phyloP scores from a whole-genome alignment of 2,329 filamentous ascomycete genomes.

The Pseudogymnoascus verrucosus region DNA sequence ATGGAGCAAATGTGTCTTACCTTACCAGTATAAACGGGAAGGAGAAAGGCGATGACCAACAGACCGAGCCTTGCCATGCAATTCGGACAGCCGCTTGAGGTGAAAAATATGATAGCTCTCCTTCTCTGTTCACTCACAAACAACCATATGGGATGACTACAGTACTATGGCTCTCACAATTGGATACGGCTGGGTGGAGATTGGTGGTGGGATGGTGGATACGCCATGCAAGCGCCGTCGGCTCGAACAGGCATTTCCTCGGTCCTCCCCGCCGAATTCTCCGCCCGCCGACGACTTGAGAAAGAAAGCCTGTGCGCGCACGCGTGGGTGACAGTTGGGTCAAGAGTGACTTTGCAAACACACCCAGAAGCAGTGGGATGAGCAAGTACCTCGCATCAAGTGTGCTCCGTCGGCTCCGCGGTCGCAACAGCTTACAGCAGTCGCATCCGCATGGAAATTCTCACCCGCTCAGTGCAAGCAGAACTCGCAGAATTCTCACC shows the following conservation, averaged over 20 bases:
- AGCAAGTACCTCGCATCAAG: neutral
- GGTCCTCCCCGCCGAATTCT: constrained; percentile 2
- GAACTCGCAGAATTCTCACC: neutral
- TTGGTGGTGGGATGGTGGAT: neutral
- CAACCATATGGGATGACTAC: constrained; percentile 1
- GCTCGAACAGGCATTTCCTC: neutral
- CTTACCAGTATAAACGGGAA: neutral
- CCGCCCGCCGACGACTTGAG: neutral
- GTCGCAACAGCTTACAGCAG: neutral
- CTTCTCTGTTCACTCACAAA: neutral
- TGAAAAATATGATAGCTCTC: neutral
- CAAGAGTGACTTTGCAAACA: neutral
- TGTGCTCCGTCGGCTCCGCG: neutral
- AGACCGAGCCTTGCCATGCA: neutral
- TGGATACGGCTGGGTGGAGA: neutral
- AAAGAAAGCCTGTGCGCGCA: neutral
- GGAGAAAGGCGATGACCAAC: neutral
- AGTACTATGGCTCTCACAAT: neutral
- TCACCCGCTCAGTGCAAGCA: neutral
- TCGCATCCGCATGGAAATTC: neutral
- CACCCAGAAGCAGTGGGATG: neutral
- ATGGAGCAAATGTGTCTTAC: neutral
- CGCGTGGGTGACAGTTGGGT: neutral
- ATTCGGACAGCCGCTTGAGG: neutral
- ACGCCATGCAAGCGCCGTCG: neutral